Evolutionary conservation across 345 rosid genomes (phyloP).

Genomic region (Balakata baccata): DNA sequence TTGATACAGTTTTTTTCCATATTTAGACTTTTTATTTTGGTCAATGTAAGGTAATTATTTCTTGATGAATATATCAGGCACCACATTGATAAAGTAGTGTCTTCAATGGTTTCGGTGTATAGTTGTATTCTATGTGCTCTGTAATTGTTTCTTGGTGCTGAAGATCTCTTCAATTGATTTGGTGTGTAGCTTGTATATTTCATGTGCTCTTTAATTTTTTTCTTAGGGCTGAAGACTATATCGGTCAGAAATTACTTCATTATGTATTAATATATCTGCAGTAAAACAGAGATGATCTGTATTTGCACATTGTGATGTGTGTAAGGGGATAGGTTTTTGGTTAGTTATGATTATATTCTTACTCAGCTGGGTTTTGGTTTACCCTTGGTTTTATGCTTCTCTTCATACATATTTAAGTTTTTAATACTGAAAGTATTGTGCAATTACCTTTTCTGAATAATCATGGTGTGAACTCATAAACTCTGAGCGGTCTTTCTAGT

Average conservation of each 20-base stretch:
- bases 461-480: not conserved
- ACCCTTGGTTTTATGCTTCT: not conserved
- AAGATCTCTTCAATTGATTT: no score
- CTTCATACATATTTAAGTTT: not conserved
- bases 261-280: not conserved
- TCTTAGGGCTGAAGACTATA: not conserved
- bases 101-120: not conserved
- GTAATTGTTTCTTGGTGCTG: not conserved
- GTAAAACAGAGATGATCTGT: not conserved
- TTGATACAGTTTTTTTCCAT: not conserved
- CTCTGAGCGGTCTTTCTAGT: conserved; percentile 2
- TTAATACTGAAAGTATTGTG: not conserved
- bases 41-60: not conserved
- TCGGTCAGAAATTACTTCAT: not conserved
- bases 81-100: not conserved
- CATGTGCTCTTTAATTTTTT: not conserved
- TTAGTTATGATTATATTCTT: not conserved
- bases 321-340: not conserved
- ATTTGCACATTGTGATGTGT: not conserved
- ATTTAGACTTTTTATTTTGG: no score
- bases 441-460: not conserved
- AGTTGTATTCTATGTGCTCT: not conserved
- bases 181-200: not conserved
- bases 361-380: not conserved
- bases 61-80: not conserved